phyloP scores from a whole-genome alignment of 31 red algal genomes.

The Porphyra umbilicalis region DNA sequence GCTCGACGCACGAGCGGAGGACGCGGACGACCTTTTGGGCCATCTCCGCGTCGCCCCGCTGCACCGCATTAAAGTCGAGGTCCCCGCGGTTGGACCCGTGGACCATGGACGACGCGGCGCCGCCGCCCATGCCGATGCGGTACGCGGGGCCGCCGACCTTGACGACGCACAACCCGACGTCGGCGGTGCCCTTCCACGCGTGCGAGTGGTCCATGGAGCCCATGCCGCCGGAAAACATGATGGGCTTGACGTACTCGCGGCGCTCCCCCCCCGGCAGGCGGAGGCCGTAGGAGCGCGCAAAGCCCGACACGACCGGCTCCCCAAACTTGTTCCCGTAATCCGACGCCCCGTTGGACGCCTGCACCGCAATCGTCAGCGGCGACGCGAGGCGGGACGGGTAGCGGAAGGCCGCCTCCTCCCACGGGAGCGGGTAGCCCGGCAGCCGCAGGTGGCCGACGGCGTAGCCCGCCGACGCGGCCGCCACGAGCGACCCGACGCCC shows the following conservation, averaged over 20 bases:
- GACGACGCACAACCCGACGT: constrained; percentile 68
- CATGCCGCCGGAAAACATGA: constrained; percentile 99
- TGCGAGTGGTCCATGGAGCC: constrained; percentile 95
- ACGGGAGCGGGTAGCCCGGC: constrained; percentile 46
- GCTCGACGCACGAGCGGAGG: constrained; percentile 90
- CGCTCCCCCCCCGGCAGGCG: constrained; percentile 42
- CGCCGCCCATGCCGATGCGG: constrained; percentile 99
- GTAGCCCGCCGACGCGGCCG: constrained; percentile 83
- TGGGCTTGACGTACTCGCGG: constrained; percentile 98
- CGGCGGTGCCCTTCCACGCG: constrained; percentile 62
- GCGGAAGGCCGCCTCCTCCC: constrained; percentile 76
- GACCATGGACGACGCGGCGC: constrained; percentile 96
- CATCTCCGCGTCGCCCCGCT: constrained; percentile 99
- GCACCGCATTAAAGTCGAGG: constrained; percentile 99
- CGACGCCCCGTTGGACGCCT: constrained; percentile 93
- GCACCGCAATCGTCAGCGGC: constrained; percentile 71
- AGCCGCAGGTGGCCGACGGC: constrained; percentile 92
- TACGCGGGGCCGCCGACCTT: constrained; percentile 99
- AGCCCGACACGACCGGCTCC: constrained; percentile 95
- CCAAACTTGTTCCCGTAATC: constrained; percentile 99
- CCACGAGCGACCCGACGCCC: constrained; percentile 79
- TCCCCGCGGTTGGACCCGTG: constrained; percentile 91
- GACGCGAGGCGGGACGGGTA: constrained; percentile 89
- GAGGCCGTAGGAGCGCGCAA: constrained; percentile 79
- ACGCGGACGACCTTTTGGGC: constrained; percentile 92